Base-by-base conservation (phyloP, 495 filamentous ascomycete genomes). In the Hyaloscypha finlandica region DNA sequence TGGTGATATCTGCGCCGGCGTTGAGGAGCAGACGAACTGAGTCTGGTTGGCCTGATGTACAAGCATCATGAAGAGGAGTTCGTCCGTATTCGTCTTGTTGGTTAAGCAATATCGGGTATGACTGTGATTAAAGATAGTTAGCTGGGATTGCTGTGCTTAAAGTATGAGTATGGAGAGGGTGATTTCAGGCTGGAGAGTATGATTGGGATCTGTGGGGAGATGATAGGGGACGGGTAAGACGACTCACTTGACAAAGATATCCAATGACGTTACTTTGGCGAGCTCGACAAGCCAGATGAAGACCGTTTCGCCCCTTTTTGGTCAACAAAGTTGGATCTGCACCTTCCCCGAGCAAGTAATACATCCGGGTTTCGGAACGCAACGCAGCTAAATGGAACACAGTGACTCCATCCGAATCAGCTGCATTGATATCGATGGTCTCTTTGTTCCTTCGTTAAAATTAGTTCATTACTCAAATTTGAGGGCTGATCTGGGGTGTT, bases 211-310 rank as follows among this genome's bases (percentile, higher is more conserved):
- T 25, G 25, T 25, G 25, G 25, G 25, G 3, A 31, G 63, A 9
- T 59, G 6, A 19, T 32, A 30, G 16, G 11, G 16, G 0, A 48
- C 4, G 16, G 42, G 14, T 48, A 4, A 14, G 42, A 11, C 9
- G 16, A 16, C 42, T 48, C 42, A 48, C 42, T 48, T 48, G 4
- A 19, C 80, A 67, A 4, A 84, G 66, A 19, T 80, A 52, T 0
- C 75, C 81, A 8, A 83, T 66, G 8, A 74, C 69, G 59, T 81
- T 81, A 48, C 68, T 74, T 59, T 78, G 70, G 6, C 75, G 68
- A 32, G 77, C 73, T 42, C 67, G 61, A 4, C 77, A 71, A 8
- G 79, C 80, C 25, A 81, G 68, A 63, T 83, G 81, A 4, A 83
- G 69, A 20, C 77, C 59, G 11, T 75, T 81, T 19, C 71, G 63